Evolutionary conservation across 148 eudicot species (phyloP).

Genomic region (Dysphania ambrosioides): DNA sequence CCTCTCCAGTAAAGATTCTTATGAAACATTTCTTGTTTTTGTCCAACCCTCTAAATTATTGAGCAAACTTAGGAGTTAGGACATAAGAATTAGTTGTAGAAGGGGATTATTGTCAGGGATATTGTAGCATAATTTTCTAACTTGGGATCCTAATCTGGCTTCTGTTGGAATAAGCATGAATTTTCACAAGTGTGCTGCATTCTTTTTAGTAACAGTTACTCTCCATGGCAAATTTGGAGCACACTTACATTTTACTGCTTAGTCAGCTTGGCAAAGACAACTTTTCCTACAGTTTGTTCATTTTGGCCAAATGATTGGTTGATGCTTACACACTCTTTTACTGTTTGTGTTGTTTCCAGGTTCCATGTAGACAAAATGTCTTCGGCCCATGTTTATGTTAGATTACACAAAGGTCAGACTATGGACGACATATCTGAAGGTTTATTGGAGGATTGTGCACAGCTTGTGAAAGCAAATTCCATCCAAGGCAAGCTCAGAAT

Average conservation of each 20-base stretch:
- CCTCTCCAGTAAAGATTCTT: neutral
- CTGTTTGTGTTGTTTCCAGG: constrained; percentile 41
- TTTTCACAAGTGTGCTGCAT: neutral
- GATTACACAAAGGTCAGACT: constrained; percentile 83
- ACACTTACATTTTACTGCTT: neutral
- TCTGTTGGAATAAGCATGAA: neutral
- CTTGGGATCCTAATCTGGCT: neutral
- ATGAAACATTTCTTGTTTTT: neutral
- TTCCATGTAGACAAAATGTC: constrained; percentile 99
- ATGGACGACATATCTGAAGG: constrained; percentile 93
- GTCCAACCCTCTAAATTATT: neutral
- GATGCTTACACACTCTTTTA: constrained; percentile 5
- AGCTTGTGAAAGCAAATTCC: constrained; percentile 92
- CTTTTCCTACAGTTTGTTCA: neutral
- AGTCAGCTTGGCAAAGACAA: neutral
- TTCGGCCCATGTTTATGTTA: constrained; percentile 95
- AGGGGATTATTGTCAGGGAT: no score
- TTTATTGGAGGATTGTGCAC: constrained; percentile 88
- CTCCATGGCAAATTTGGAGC: neutral
- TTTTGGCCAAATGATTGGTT: constrained; percentile 5
- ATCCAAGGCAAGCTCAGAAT: constrained; percentile 58
- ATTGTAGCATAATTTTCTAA: neutral
- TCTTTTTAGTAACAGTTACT: neutral
- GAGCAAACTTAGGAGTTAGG: neutral
- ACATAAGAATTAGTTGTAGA: neutral